A percentile compares a stretch with the other conserved stretches of the same genome.
These are phyloP conservation scores for Globisporangium viniferum DNA, from an alignment of 352 stramenopile genomes.

Conservation along the genomic window DNA sequence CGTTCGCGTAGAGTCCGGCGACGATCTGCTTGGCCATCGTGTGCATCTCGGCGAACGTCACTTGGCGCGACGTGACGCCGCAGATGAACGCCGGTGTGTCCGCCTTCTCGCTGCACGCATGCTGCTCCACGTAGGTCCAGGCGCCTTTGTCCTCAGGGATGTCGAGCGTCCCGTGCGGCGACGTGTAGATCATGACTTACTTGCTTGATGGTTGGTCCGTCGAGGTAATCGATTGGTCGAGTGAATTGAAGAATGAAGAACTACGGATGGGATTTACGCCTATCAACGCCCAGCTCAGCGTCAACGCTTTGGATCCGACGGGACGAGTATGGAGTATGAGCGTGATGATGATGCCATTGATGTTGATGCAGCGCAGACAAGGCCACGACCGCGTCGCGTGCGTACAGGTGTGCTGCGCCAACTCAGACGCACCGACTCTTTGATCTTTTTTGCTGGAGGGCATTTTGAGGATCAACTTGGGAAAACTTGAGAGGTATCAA, in stretches of 20 bases:
- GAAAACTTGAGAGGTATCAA: no score
- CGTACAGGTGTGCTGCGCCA: no score
- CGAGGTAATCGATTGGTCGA: no score
- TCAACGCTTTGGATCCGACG: no score
- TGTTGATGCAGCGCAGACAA: no score
- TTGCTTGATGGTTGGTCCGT: neutral
- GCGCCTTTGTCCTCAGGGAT: constrained; percentile 13
- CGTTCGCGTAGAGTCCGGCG: constrained; percentile 33
- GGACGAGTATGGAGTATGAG: no score
- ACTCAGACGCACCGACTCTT: no score
- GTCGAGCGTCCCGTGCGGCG: constrained; percentile 4
- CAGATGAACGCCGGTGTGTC: constrained; percentile 53
- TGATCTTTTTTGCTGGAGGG: no score
- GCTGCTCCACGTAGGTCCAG: constrained; percentile 36
- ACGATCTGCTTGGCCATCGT: constrained; percentile 35
- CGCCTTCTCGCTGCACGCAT: constrained; percentile 25
- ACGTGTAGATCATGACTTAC: constrained; percentile 11
- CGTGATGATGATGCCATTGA: no score
- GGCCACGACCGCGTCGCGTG: no score
- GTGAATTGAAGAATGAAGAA: neutral
- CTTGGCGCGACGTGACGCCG: constrained; percentile 43
- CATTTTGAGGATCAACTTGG: no score
- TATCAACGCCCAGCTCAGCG: no score
- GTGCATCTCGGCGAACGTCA: constrained; percentile 49
- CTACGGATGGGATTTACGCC: neutral